Evolutionary conservation across 208 protist species (phyloP).

Genomic region (Trypanosoma avium): DNA sequence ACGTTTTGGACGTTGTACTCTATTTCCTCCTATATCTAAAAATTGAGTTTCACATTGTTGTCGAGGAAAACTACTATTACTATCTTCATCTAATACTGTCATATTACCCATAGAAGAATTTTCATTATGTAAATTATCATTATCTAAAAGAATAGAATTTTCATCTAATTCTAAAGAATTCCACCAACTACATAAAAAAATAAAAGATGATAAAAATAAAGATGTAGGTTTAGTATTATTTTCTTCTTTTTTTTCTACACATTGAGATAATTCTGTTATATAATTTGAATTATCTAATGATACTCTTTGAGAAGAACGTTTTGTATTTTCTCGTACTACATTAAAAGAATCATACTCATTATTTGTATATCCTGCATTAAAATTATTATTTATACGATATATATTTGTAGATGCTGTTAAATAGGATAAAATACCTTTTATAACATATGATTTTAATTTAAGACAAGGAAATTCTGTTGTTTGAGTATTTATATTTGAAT

Average conservation of each 20-base stretch:
- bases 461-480: background rate
- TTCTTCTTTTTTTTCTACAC: background rate
- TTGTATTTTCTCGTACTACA: background rate
- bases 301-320: background rate
- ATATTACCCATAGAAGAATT: constrained; percentile 3
- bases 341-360: background rate
- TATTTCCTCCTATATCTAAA: constrained; percentile 12
- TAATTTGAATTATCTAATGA: background rate
- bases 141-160: background rate
- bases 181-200: constrained; percentile 35
- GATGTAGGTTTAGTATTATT: background rate
- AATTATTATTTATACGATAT: background rate
- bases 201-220: constrained; percentile 32
- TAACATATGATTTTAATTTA: constrained; percentile 11
- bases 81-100: constrained; percentile 2
- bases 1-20: constrained; percentile 14
- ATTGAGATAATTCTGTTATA: background rate
- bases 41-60: background rate
- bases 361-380: background rate
- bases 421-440: constrained; percentile 14
- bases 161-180: constrained; percentile 33
- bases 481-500: background rate
- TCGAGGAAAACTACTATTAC: background rate
- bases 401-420: background rate
- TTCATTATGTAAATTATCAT: background rate